A percentile compares a stretch with the other conserved stretches of the same genome.
Evolutionary conservation across 768 basidiomycete genomes (phyloP).

Genomic region (Tricholoma terreum): DNA sequence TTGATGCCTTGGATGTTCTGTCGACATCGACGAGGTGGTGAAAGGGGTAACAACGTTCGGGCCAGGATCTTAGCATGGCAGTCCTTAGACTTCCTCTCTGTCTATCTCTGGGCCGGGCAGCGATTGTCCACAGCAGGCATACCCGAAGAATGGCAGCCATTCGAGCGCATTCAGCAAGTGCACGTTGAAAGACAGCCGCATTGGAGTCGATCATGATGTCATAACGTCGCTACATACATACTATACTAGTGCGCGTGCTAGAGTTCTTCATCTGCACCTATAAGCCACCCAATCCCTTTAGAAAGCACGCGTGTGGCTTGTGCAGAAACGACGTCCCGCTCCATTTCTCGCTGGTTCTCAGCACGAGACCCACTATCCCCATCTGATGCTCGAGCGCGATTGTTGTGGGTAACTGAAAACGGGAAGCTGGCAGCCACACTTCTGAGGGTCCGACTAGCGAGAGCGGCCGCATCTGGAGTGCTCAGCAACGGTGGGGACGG

Average conservation of each 20-base stretch:
- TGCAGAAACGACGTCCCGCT: constrained; percentile 62
- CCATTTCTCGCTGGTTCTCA: constrained; percentile 39
- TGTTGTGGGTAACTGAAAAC: constrained; percentile 49
- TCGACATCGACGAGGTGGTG: no score
- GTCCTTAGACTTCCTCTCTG: no score
- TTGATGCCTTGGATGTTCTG: no score
- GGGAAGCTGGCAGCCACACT: constrained; percentile 75
- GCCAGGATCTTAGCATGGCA: no score
- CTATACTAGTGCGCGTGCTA: constrained; percentile 11
- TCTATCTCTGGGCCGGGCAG: no score
- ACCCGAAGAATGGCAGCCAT: no score
- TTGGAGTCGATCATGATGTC: no score
- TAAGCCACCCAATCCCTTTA: constrained; percentile 93
- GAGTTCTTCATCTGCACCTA: constrained; percentile 73
- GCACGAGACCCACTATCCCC: constrained; percentile 41
- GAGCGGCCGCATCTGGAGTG: constrained; percentile 75
- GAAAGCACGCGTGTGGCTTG: constrained; percentile 78
- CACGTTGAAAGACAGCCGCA: no score
- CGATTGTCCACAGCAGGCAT: no score
- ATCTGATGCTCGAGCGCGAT: constrained; percentile 36
- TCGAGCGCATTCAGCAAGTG: no score
- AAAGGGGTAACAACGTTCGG: no score
- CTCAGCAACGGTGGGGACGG: constrained; percentile 64
- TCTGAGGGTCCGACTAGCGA: constrained; percentile 77
- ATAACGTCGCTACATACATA: neutral